Evolutionary conservation across 225 moss, liverwort and hornwort genomes (phyloP), one percentile per base, ranked within the genome.

Genomic region (Climacium dendroides): DNA sequence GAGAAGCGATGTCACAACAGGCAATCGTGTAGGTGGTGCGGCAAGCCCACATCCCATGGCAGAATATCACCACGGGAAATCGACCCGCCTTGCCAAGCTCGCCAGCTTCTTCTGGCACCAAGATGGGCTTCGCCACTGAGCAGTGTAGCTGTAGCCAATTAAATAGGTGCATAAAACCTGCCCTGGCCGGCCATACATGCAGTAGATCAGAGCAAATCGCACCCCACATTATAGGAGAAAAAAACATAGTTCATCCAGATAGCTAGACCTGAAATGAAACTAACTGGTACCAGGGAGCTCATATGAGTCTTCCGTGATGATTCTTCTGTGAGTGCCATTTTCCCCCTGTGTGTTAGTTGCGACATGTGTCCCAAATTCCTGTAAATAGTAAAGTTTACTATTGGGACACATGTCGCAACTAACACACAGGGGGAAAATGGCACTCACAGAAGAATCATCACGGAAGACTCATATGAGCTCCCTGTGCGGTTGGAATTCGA

Each of bases 41-140:
- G 78, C 92, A 92, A 87, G 92, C 90, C 89, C 92, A 90, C 90
- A 92, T 92, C 77, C 89, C 92, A 83, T 90, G 92, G 81, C 81
- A 85, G 82, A 90, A 90, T 43, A 92, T 87, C 77, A 89, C 92
- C 81, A 90, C 90, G 6, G 89, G 92, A 41, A 90, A 78, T 37
- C 87, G 90, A 37, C 72, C 77, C 50, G 47, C 74, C 81, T 87
- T 66, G 47, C 71, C 81, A 59, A 81, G 50, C 43, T 89, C 87
- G 58, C 65, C 64, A 24, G 25, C 82, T 65, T 39, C 63, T 71
- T 88, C 65, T 39, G 79, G 81, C 58, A 74, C 84, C 82, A 88
- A 86, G 45, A 92, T 86, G 23, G 89, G 90, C 84, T 90, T 87
- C 52, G 87, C 87, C 26, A 92, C 89, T 29, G 90, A 92, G 88